These are phyloP conservation scores for Euptelea pleiosperma DNA, from an alignment of 164 flowering plant species.

Conservation along the genomic window DNA sequence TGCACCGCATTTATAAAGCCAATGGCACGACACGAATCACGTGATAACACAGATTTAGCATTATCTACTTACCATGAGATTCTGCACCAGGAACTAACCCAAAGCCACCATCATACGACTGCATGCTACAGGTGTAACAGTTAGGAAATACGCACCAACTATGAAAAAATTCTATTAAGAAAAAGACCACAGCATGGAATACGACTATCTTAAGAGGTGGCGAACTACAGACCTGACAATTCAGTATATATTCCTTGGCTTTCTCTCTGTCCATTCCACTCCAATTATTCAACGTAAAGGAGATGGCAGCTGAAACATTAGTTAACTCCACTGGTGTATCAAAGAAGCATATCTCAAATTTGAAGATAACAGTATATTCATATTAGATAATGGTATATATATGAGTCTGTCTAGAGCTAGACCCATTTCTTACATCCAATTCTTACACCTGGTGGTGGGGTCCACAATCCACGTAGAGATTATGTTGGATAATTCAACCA, in stretches of 20 bases:
- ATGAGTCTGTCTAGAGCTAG: too few relatives aligned
- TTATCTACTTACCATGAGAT: constrained; percentile 85
- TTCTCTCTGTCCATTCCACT: constrained; percentile 84
- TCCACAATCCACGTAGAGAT: too few relatives aligned
- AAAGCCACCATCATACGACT: constrained; percentile 99
- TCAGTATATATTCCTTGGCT: constrained; percentile 69
- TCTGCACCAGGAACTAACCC: constrained; percentile 89
- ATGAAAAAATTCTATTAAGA: not conserved
- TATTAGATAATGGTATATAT: not conserved
- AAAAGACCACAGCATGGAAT: constrained; percentile 1
- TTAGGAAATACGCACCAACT: not conserved
- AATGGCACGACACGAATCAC: not conserved
- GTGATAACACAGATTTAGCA: constrained; percentile 4
- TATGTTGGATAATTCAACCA: too few relatives aligned
- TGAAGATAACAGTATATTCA: not conserved
- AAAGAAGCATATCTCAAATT: not conserved
- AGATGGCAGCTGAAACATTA: constrained; percentile 72
- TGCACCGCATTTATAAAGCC: not conserved
- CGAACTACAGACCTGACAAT: constrained; percentile 64
- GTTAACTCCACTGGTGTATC: constrained; percentile 7
- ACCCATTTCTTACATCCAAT: too few relatives aligned
- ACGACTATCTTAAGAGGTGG: not conserved
- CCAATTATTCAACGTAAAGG: constrained; percentile 78
- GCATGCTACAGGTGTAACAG: constrained; percentile 20
- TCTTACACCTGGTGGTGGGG: too few relatives aligned